Percentiles rank a stretch among this genome's conserved stretches.
Evolutionary conservation across 495 filamentous ascomycete species (phyloP).

Genomic region (Elasticomyces elasticus): DNA sequence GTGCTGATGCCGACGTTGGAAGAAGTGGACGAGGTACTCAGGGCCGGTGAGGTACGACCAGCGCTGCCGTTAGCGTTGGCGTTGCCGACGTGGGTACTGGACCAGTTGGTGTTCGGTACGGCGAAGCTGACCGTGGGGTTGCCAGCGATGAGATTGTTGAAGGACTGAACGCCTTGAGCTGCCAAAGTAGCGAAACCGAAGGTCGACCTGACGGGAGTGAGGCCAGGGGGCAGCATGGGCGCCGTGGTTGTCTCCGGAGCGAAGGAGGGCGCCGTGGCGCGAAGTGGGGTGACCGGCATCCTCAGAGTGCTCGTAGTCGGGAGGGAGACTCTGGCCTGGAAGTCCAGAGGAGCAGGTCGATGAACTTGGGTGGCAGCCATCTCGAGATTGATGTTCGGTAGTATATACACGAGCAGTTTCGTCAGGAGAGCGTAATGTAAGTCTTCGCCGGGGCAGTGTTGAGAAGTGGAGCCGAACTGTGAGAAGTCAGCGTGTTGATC

Average conservation of each 20-base stretch:
- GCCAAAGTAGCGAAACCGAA: neutral
- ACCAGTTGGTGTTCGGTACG: neutral
- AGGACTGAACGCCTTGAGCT: neutral
- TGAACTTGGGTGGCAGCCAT: neutral
- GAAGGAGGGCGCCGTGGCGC: neutral
- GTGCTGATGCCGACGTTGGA: neutral
- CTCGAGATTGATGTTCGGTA: slow-evolving; percentile 4
- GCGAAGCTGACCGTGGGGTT: too few relatives aligned
- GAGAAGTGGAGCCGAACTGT: neutral
- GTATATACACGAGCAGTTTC: neutral
- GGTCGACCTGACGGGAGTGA: neutral
- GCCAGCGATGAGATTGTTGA: neutral
- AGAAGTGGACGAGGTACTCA: neutral
- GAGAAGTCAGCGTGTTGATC: neutral
- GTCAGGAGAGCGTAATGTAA: slow-evolving; percentile 1
- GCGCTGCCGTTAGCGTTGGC: neutral
- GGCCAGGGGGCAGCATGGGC: neutral
- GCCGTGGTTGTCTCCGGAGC: neutral
- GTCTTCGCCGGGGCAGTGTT: neutral
- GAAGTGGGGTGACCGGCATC: neutral
- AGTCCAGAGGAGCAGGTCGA: too few relatives aligned
- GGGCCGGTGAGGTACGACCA: neutral
- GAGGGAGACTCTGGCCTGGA: neutral
- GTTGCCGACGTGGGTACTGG: too few relatives aligned
- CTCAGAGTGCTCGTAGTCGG: neutral